Conservation (phyloP, 1,139 yeast genomes). For the Candida sojae region DNA sequence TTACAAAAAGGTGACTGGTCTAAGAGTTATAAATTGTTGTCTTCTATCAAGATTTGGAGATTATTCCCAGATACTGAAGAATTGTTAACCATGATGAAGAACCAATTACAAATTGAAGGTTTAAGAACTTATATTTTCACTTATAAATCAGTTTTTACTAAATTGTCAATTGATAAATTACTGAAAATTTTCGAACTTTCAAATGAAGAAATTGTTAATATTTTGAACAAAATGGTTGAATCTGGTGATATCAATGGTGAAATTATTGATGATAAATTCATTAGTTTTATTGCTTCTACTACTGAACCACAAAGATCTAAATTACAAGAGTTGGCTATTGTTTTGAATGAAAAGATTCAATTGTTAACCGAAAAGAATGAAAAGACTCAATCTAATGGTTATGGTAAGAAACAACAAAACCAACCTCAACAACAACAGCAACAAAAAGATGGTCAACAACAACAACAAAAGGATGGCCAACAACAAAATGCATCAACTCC, state of each 20-base stretch:
- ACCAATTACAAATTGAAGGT: constrained; percentile 85
- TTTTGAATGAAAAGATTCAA: constrained; percentile 83
- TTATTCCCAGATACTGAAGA: constrained; percentile 70
- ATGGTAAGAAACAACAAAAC: constrained; percentile 42
- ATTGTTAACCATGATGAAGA: constrained; percentile 68
- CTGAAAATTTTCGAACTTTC: constrained; percentile 67
- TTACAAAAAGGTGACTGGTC: constrained; percentile 92
- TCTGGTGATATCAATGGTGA: constrained; percentile 69
- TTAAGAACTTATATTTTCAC: constrained; percentile 87
- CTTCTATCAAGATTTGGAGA: constrained; percentile 85
- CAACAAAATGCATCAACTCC: constrained; percentile 10
- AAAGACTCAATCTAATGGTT: constrained; percentile 77
- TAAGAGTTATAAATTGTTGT: constrained; percentile 69
- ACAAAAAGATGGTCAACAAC: constrained; percentile 34
- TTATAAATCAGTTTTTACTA: constrained; percentile 74
- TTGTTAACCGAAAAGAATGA: constrained; percentile 84
- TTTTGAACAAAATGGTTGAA: constrained; percentile 75
- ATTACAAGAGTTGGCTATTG: constrained; percentile 85
- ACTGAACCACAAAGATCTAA: constrained; percentile 81
- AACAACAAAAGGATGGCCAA: constrained; percentile 20
- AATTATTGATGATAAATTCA: constrained; percentile 57
- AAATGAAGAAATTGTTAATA: constrained; percentile 55
- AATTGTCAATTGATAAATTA: constrained; percentile 70
- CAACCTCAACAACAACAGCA: constrained; percentile 40
- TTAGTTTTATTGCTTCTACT: constrained; percentile 55